Evolutionary conservation across 148 eudicot genomes (phyloP), one percentile per base, ranked within the genome.

Genomic region (Rhododendron ovatum): DNA sequence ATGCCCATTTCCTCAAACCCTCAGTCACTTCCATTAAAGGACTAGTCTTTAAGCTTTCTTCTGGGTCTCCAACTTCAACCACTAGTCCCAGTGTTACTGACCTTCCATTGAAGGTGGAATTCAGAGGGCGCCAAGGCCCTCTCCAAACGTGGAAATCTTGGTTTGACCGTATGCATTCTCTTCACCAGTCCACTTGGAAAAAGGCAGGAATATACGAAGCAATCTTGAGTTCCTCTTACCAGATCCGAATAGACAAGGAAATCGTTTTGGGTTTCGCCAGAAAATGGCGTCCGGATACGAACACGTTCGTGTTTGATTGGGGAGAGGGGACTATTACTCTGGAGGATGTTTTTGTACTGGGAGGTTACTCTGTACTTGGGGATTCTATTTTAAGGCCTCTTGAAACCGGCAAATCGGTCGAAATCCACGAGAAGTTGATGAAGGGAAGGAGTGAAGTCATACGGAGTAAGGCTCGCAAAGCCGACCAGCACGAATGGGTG

Each of bases 361-460:
- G 92, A 1, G 95, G 92, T 7, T 91, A 86, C 86, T 90, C 92
- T 83, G 92, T 89, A 78, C 63, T 87, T 13, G 93, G 93, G 13
- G 48, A 83, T 28, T 89, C 86, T 47, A 88, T 87, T 82, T 90
- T 41, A 2, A 79, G 63, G 77, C 53, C 37, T 30, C 35, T 17
- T 76, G 30, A 51, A 37, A 74, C 74, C 2, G 37, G 71, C 7
- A 80, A 80, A 30, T 81, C 82, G 76, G 55, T 5, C 15, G 79
- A 78, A 24, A 86, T 86, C 24, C 76, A 83, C 81, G 41, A 82
- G 59, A 84, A 87, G 20, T 67, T 85, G 53, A 1, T 35, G 69
- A 7, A 59, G 45, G 47, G 33, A 2, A 41, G 14, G 61, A 48
- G 26, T 20, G 26, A 22, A 61, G 10, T 61, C 26, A 61, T 22